Conservation (phyloP, 164 flowering plant genomes). For the Warburgia ugandensis region DNA sequence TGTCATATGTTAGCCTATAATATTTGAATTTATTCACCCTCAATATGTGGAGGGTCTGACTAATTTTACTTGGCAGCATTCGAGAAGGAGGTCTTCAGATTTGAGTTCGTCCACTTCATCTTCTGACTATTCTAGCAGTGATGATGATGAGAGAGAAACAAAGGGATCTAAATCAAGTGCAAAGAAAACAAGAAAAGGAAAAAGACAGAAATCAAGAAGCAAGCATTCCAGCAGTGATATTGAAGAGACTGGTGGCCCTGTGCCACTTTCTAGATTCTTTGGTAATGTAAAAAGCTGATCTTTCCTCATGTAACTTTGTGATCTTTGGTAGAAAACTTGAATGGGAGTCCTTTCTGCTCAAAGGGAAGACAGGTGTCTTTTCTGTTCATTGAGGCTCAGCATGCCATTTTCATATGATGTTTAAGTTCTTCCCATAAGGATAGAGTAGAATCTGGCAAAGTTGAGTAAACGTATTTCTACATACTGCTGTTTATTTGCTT, state of each 20-base stretch:
- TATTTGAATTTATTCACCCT: neutral
- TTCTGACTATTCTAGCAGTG: conserved; percentile 69
- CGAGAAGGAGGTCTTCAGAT: conserved; percentile 59
- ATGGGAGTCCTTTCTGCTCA: no score
- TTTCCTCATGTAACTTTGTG: conserved; percentile 1
- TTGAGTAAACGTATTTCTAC: no score
- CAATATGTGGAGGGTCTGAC: neutral
- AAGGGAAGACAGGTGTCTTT: no score
- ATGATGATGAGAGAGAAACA: conserved; percentile 66
- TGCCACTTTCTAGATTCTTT: conserved; percentile 94
- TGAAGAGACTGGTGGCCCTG: conserved; percentile 63
- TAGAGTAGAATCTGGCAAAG: no score
- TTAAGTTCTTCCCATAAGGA: no score
- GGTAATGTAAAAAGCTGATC: conserved; percentile 56
- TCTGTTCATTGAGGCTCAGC: no score
- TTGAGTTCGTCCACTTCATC: conserved; percentile 71
- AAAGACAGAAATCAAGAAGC: conserved; percentile 55
- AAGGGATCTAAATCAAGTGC: conserved; percentile 73
- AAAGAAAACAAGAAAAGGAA: conserved; percentile 62
- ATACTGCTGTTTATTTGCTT: no score
- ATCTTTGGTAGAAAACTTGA: no score
- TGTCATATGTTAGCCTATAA: neutral
- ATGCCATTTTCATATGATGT: no score
- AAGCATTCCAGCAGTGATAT: conserved; percentile 42
- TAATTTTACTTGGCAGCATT: conserved; percentile 39